Evolutionary conservation across 345 rosid species (phyloP).

Genomic region (Balakata baccata): DNA sequence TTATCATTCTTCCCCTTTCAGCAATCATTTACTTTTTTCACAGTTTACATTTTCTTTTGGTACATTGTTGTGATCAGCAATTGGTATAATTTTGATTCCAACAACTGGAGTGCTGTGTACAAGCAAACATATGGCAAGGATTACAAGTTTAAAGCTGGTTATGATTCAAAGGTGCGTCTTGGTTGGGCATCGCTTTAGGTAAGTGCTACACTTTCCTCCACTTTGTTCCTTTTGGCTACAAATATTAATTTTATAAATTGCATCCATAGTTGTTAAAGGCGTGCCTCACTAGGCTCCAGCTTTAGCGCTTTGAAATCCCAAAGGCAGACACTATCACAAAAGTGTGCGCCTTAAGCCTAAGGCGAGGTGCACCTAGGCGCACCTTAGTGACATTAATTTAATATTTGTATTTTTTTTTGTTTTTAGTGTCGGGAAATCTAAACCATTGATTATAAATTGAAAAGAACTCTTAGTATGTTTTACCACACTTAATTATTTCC

Average conservation of each 20-base stretch:
- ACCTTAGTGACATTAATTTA: too few species aligned
- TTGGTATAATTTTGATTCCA: constrained; percentile 75
- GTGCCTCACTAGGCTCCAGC: too few species aligned
- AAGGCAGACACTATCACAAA: too few species aligned
- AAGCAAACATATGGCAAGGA: constrained; percentile 85
- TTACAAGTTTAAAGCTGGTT: constrained; percentile 90
- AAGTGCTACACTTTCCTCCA: constrained; percentile 22
- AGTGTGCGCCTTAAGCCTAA: too few species aligned
- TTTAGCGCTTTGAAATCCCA: too few species aligned
- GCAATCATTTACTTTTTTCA: background rate
- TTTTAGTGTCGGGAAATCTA: too few species aligned
- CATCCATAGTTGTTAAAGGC: too few species aligned
- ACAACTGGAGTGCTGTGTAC: constrained; percentile 91
- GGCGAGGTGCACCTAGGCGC: too few species aligned
- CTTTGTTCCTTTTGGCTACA: background rate
- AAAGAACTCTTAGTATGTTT: too few species aligned
- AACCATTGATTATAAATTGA: too few species aligned
- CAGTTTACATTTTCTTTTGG: background rate
- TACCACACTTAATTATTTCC: too few species aligned
- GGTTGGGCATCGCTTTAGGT: constrained; percentile 99
- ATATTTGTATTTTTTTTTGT: too few species aligned
- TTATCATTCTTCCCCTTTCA: background rate
- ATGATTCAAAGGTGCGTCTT: constrained; percentile 76
- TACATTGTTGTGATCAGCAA: constrained; percentile 48
- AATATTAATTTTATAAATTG: background rate